Evolutionary conservation across 2,329 filamentous ascomycete species (phyloP), one percentile per base, ranked within the genome.

Genomic region (Fusarium luffae): DNA sequence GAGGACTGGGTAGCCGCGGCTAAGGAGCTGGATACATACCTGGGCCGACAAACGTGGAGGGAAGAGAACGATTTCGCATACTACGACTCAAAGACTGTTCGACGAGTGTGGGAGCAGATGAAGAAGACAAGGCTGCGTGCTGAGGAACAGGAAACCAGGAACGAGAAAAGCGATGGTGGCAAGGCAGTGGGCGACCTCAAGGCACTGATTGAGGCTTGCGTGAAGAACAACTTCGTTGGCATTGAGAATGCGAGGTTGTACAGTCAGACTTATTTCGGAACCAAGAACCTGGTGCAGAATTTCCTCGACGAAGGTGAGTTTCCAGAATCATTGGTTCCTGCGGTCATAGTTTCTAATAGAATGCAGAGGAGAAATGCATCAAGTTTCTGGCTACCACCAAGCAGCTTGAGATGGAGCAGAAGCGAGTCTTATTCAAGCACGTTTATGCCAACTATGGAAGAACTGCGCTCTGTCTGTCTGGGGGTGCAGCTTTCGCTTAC

Each of bases 191-290:
- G 95, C 68, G 93, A 96, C 57, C 84, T 99, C 57, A 91, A 90
- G 66, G 86, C 86, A 1, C 81, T 98, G 63, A 84, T 97, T 21
- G 93, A 97, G 82, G 93, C 93, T 16, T 98, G 94, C 77, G 92
- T 98, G 74, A 99, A 98, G 86, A 97, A 94, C 80, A 98, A 99
- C 77, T 99, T 98, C 80, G 93, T 93, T 19, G 96, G 96, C 0
- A 90, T 97, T 16, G 96, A 99, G 79, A 98, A 97, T 75, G 90
- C 95, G 12, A 88, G 93, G 57, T 82, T 99, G n/a, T 99, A 99
- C 79, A 97, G 93, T 75, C 94, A 98, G 82, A 97, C 95, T 5
- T 99, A 99, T 78, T 97, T 94, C 74, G 96, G 96, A 32, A 98
- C 96, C n/a, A 99, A 99, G 80, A 89, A 96, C 66, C 81, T 98